Conservation (phyloP, 2,329 filamentous ascomycete species). For the Zymoseptoria pseudotritici region DNA sequence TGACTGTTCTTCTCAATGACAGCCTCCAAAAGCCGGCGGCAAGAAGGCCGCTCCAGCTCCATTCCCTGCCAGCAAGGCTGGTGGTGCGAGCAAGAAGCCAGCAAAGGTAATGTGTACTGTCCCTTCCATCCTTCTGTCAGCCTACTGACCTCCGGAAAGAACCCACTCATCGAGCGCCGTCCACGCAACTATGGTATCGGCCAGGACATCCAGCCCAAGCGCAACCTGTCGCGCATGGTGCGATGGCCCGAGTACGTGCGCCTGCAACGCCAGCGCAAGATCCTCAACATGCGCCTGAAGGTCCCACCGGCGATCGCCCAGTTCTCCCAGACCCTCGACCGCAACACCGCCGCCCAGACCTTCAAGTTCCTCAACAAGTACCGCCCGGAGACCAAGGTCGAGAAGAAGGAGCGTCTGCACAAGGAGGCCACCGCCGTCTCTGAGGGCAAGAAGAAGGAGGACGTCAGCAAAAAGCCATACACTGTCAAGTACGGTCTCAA, state of each 20-base stretch:
- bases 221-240: slow-evolving; percentile 96
- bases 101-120: slow-evolving; percentile 68
- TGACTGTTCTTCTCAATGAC: slow-evolving; percentile 99
- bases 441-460: slow-evolving; percentile 99
- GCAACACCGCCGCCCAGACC: slow-evolving; percentile 90
- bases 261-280: slow-evolving; percentile 91
- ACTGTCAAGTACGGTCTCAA: slow-evolving; percentile 99
- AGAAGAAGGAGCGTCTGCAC: slow-evolving; percentile 99
- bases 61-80: slow-evolving; percentile 90
- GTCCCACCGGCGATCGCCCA: slow-evolving; percentile 94
- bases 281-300: slow-evolving; percentile 97
- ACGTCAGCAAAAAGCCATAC: slow-evolving; percentile 99
- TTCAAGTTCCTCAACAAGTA: slow-evolving; percentile 99
- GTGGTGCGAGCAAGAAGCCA: slow-evolving; percentile 75
- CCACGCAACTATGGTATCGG: slow-evolving; percentile 97
- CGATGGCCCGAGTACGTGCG: slow-evolving; percentile 99
- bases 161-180: slow-evolving; percentile 98
- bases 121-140: not conserved
- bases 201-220: slow-evolving; percentile 94
- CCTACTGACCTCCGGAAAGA: slow-evolving; percentile 48
- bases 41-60: slow-evolving; percentile 98
- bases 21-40: slow-evolving; percentile 86
- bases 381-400: slow-evolving; percentile 95
- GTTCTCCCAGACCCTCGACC: slow-evolving; percentile 95
- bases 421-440: slow-evolving; percentile 97